Base-by-base conservation (phyloP, 768 basidiomycete species). In the Tricholomella constricta region DNA sequence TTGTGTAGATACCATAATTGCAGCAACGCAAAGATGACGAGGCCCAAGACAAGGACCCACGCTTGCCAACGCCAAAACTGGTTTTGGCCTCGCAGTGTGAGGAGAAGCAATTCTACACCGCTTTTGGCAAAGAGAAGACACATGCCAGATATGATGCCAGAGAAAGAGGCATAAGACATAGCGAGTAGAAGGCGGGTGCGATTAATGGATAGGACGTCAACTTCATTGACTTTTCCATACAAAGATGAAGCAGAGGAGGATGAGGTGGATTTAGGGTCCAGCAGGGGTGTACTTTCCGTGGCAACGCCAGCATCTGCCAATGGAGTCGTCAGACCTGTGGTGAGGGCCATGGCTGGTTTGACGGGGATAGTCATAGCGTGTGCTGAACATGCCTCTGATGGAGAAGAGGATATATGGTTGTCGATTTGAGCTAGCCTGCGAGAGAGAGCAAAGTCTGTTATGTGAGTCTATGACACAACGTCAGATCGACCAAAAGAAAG, bases 111-210 rank as follows among this genome's bases (percentile, higher is more conserved):
- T 69, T 96, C 93, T 10, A 94, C 90, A 2, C 91, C 94, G 54
- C 91, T 91, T 74, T 98, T 98, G 14, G 94, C 94, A 57, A 96
- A 91, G 14, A 98, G 77, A 22, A 98, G 74, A 65, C 92, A 96
- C 85, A 98, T 89, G 20, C 94, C 94, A 3, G 88, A 91, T 23
- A 96, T 75, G 19, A 91, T 93, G 0, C 94, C 94, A 3, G 90
- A 93, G 46, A 86, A 82, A 11, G 91, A 91, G 14, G 94, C 88
- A 67, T 91, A 98, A 1, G 91, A 89, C 41, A 94, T 77, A 10
- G 93, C 89, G 38, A 94, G 69, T 52, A 88, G 70, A 1, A 89
- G 67, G 1, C 82, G 78, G 10, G 81, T 85, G 26, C 78, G 79
- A 55, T 71, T 62, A 32, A 70, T 65, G 31, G 69, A 61, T 34